Base-by-base conservation (phyloP, 208 protist species). In the Blechomonas ayalai region DNA sequence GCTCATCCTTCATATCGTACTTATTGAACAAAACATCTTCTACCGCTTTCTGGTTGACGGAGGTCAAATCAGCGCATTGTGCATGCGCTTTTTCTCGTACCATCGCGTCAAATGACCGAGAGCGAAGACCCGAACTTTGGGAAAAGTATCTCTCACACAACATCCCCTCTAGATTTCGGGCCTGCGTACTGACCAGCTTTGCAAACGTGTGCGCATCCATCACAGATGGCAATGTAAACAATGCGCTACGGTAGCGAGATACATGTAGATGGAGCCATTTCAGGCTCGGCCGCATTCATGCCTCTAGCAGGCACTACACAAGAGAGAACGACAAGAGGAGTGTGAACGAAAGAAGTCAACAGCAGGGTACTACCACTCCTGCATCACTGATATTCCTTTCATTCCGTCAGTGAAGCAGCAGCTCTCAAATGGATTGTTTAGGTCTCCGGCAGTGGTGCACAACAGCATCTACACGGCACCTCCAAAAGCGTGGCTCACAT, bases 191-290 rank as follows among this genome's bases (percentile, higher is more conserved):
- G 33, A 77, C 86, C 29, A 88, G 65, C 1, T 25, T 58, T 13
- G 73, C 67, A 58, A 94, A 88, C 3, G 69, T 67, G 10, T 46
- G 52, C 19, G 66, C 67, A 49, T 91, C 82, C 62, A 90, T 77
- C 13, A 95, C 55, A 4, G 73, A 93, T 16, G 80, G 77, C 6
- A 93, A 24, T 19, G 59, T 44, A 59, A 88, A 93, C 40, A 92
- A 52, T 19, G 73, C 20, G 37, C 43, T 39, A 45, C 4, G 15
- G 12, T 10, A 20, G 37, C 12, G 37, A 20, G 37, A n/a, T n/a
- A n/a, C n/a, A n/a, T n/a, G n/a, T n/a, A n/a, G n/a, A n/a, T n/a
- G n/a, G n/a, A n/a, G n/a, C n/a, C n/a, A n/a, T n/a, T n/a, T n/a
- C n/a, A n/a, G n/a, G n/a, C n/a, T n/a, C n/a, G n/a, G n/a, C n/a